Percentiles rank a stretch among this genome's conserved stretches.
phyloP scores from a whole-genome alignment of 225 moss, liverwort and hornwort genomes.

The Rhytidiadelphus loreus region DNA sequence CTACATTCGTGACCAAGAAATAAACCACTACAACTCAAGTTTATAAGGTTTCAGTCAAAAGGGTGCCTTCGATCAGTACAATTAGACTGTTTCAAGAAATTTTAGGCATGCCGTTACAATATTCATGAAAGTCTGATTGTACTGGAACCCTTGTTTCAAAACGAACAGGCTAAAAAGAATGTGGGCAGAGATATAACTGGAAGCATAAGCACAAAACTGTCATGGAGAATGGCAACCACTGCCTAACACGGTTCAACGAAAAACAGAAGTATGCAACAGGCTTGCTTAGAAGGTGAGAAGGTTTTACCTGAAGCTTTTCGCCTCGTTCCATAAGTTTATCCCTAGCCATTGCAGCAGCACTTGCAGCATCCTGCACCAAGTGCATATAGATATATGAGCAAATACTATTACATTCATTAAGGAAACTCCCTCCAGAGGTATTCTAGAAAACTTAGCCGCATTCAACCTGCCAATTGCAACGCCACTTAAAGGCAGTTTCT shows the following conservation, averaged over 20 bases:
- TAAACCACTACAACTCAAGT: not conserved
- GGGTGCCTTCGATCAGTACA: not conserved
- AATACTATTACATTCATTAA: not conserved
- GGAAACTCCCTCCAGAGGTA: not conserved
- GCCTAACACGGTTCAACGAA: not conserved
- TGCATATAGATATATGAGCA: not conserved
- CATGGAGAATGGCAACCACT: not conserved
- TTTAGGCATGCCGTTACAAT: not conserved
- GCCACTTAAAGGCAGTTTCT: not conserved
- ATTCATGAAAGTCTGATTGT: not conserved
- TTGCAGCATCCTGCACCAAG: conserved; percentile 51
- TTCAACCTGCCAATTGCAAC: not conserved
- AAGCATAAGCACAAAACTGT: not conserved
- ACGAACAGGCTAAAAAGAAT: not conserved
- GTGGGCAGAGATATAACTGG: not conserved
- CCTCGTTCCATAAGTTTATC: conserved; percentile 86
- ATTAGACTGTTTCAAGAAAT: too few species aligned
- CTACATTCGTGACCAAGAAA: not conserved
- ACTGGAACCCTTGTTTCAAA: not conserved
- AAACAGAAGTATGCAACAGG: not conserved
- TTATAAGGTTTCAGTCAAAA: not conserved
- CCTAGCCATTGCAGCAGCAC: conserved; percentile 67
- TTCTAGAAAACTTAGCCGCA: not conserved
- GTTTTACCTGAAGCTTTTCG: conserved; percentile 81
- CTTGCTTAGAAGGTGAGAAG: not conserved